phyloP scores from a whole-genome alignment of 1,284 basidiomycete genomes.

The Malassezia sympodialis region DNA sequence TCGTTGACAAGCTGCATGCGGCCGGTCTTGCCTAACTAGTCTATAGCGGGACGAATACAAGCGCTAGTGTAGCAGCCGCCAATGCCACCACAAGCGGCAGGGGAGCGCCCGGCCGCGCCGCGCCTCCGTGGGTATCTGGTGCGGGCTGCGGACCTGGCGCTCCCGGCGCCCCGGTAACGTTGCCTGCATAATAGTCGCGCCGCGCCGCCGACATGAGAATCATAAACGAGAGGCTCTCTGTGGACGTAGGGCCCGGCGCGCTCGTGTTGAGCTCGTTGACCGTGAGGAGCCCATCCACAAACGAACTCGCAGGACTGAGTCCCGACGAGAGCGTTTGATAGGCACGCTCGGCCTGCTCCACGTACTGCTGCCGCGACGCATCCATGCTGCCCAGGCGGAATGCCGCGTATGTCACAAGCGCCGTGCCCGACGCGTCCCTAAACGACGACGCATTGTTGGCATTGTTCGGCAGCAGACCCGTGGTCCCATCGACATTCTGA shows the following conservation, averaged over 20 bases:
- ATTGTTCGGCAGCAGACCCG: conserved; percentile 39
- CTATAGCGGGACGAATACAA: background rate
- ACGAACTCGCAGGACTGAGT: conserved; percentile 24
- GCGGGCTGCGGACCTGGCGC: background rate
- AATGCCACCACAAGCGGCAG: background rate
- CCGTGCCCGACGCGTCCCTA: conserved; percentile 31
- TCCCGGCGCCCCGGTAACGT: conserved; percentile 8
- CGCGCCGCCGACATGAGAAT: conserved; percentile 36
- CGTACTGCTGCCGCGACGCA: conserved; percentile 15
- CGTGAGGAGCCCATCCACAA: conserved; percentile 19
- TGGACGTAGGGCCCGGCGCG: conserved; percentile 24
- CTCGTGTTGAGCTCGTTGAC: conserved; percentile 37
- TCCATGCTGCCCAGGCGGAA: conserved; percentile 38
- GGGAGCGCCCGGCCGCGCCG: background rate
- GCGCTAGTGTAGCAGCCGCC: background rate
- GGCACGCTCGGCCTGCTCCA: conserved; percentile 25
- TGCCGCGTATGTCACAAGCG: conserved; percentile 35
- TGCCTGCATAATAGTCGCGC: conserved; percentile 26
- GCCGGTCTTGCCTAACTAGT: background rate
- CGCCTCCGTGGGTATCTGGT: background rate
- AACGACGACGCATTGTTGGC: conserved; percentile 30
- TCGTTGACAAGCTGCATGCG: conserved; percentile 26
- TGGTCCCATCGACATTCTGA: conserved; percentile 50
- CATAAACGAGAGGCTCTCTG: conserved; percentile 36
- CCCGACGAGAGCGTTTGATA: conserved; percentile 27